Evolutionary conservation across 202 grass and related monocot genomes (phyloP).

Genomic region (Bolboschoenoplectus hybrid): DNA sequence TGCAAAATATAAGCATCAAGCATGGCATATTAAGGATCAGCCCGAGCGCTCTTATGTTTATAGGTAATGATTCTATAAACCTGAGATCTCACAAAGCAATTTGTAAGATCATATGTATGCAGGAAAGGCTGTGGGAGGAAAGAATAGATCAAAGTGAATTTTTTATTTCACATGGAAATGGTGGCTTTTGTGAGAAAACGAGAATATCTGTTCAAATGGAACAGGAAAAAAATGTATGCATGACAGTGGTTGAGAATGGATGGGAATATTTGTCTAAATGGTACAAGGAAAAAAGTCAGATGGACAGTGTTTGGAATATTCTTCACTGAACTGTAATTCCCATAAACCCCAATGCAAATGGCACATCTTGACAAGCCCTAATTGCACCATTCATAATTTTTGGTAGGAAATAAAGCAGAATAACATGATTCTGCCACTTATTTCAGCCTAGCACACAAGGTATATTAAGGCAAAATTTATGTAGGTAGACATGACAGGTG

Average conservation of each 20-base stretch:
- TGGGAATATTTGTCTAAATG: not conserved
- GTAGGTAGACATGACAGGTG: not conserved
- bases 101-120: not conserved
- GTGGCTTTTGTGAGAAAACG: not conserved
- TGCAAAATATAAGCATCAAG: not conserved
- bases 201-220: not conserved
- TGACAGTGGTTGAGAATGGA: not conserved
- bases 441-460: not conserved
- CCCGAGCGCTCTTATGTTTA: not conserved
- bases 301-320: not conserved
- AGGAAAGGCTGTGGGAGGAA: not conserved
- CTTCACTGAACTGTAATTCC: not conserved
- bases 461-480: not conserved
- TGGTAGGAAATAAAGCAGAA: not conserved
- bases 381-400: not conserved
- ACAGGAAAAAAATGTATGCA: not conserved
- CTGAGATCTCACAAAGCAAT: not conserved
- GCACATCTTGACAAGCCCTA: not conserved
- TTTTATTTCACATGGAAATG: not conserved
- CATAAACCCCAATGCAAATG: not conserved
- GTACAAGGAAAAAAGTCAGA: not conserved
- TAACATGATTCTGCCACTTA: not conserved
- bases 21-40: not conserved
- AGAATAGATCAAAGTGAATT: not conserved
- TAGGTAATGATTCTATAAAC: not conserved